Percentiles rank a stretch among this genome's conserved stretches.
These are phyloP conservation scores for Pyronema omphalodes DNA, from an alignment of 495 filamentous ascomycete genomes.

Conservation along the genomic window DNA sequence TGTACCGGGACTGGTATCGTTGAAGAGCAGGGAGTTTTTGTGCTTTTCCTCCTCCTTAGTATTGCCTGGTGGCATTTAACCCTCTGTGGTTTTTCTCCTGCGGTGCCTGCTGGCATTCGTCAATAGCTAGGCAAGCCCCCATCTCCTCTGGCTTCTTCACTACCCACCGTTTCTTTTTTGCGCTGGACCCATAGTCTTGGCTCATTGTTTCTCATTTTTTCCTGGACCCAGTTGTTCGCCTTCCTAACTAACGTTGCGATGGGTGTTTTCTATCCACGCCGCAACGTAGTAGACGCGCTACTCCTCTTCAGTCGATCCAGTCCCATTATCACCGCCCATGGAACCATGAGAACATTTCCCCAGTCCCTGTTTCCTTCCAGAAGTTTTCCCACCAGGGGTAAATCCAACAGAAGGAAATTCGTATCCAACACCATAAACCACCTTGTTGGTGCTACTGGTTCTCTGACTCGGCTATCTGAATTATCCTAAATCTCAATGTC, in stretches of 20 bases:
- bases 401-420: conserved; percentile 20
- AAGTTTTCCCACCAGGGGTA: conserved; percentile 16
- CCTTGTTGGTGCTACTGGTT: conserved; percentile 7
- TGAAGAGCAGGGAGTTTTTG: conserved; percentile 14
- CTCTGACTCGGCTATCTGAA: conserved; percentile 2
- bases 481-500: conserved; percentile 4
- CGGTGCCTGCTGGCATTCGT: conserved; percentile 2
- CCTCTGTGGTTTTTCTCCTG: no score
- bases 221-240: conserved; percentile 18
- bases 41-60: conserved; percentile 5
- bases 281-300: background rate
- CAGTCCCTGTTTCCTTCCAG: conserved; percentile 12
- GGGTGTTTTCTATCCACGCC: background rate
- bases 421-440: conserved; percentile 22
- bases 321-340: conserved; percentile 21
- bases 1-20: conserved; percentile 20
- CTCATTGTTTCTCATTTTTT: conserved; percentile 8
- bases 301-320: conserved; percentile 22
- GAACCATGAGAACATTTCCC: conserved; percentile 19
- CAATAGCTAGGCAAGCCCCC: conserved; percentile 20
- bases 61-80: background rate
- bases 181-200: conserved; percentile 21
- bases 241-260: conserved; percentile 12
- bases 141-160: conserved; percentile 9
- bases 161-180: conserved; percentile 19